Evolutionary conservation across 495 filamentous ascomycete species (phyloP), one percentile per base, ranked within the genome.

Genomic region (Trichoderma asperelloides): DNA sequence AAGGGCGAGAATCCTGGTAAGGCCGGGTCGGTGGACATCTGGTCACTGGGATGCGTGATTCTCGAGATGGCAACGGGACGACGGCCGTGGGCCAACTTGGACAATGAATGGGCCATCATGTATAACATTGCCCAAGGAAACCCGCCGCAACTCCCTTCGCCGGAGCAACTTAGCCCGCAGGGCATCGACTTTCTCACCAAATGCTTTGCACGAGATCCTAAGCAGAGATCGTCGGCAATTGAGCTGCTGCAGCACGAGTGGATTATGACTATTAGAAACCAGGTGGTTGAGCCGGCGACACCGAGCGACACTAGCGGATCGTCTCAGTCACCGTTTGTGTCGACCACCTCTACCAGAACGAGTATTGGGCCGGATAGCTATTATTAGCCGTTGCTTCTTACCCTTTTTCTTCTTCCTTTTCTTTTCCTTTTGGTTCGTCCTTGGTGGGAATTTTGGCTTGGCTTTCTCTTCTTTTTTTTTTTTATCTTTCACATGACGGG

Each of bases 41-140:
- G 95, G 95, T 97, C 93, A 8, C 84, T 98, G 7, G 95, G 96
- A 47, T 98, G 95, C 74, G 95, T 98, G 66, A 91, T 98, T 70
- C 85, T 97, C 37, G 95, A 98, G 76, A 98, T 98, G 96, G 92
- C 92, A 21, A 98, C 93, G 1, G 95, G 95, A 39, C 86, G 92
- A 64, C 88, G 96, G 33, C 95, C 95, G 23, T 98, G 95, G 95
- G 93, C 93, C n/a, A 89, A 87, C 69, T 85, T 98, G 8, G 95
- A 98, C 79, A 98, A 98, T 75, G 95, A 98, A 76, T 98, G 95
- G 94, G 95, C 95, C 41, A 98, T 98, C 79, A 98, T 98, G 95
- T 98, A 97, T 85, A 97, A 98, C 77, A 98, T 98, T 69, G 95
- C 95, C 3, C 93, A 96, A 72, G 95, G 95, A 65, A 96, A 97